Evolutionary conservation across 2,329 filamentous ascomycete species (phyloP).

Genomic region (Pseudocercospora fuligena): DNA sequence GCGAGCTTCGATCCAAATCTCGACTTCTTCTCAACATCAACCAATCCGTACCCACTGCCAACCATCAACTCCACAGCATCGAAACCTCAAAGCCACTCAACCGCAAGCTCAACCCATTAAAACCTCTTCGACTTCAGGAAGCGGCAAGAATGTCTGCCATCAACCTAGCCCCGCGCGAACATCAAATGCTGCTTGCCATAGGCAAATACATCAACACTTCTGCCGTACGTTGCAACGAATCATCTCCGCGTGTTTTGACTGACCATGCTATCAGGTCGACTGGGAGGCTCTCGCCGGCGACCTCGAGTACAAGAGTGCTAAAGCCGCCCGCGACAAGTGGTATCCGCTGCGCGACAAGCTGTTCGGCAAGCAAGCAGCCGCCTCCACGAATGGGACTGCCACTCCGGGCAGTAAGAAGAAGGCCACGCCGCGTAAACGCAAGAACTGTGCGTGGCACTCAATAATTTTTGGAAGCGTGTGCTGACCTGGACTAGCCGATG

Average conservation of each 20-base stretch:
- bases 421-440: constrained; percentile 16
- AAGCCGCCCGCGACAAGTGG: constrained; percentile 12
- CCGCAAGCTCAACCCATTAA: background rate
- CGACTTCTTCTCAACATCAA: constrained; percentile 5
- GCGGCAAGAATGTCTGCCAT: constrained; percentile 22
- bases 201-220: constrained; percentile 4
- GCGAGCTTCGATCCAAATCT: background rate
- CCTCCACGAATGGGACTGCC: background rate
- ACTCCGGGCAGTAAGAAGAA: constrained; percentile 20
- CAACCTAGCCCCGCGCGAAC: constrained; percentile 29
- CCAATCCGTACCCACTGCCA: no score
- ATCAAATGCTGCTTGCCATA: constrained; percentile 24
- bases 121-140: background rate
- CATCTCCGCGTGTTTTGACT: background rate
- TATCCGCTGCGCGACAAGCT: constrained; percentile 11
- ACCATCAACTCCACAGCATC: background rate
- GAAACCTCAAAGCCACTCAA: background rate
- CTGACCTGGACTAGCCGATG: background rate
- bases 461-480: background rate
- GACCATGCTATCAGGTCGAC: constrained; percentile 1
- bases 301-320: constrained; percentile 1
- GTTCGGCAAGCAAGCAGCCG: constrained; percentile 8
- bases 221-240: background rate
- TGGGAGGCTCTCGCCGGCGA: background rate
- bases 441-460: constrained; percentile 16